Percentiles rank a stretch among this genome's conserved stretches.
Evolutionary conservation across 352 stramenopile species (phyloP).

Genomic region (Phytophthora cajani): DNA sequence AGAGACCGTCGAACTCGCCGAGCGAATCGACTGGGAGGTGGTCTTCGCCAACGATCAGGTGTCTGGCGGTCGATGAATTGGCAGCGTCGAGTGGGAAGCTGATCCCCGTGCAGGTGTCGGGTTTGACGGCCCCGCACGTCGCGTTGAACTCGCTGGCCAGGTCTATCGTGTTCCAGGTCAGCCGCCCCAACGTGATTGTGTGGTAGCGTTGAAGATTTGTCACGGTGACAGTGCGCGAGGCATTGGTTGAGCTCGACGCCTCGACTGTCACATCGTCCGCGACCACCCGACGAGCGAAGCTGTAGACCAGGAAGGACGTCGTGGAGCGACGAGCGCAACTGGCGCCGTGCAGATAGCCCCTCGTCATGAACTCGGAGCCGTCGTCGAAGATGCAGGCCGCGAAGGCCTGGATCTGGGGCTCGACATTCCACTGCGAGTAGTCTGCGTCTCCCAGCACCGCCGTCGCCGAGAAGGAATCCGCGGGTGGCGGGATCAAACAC

Average conservation of each 20-base stretch:
- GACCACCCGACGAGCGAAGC: slow-evolving; percentile 47
- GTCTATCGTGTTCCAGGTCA: slow-evolving; percentile 48
- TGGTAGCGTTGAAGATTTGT: slow-evolving; percentile 51
- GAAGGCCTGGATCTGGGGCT: slow-evolving; percentile 50
- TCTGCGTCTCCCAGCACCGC: slow-evolving; percentile 17
- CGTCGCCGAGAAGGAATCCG: slow-evolving; percentile 15
- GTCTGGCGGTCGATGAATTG: slow-evolving; percentile 8
- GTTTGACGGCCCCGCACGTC: slow-evolving; percentile 18
- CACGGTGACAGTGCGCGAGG: slow-evolving; percentile 29
- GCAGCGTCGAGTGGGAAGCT: slow-evolving; percentile 37
- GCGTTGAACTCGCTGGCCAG: slow-evolving; percentile 52
- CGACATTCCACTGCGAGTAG: slow-evolving; percentile 32
- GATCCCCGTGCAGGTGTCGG: slow-evolving; percentile 42
- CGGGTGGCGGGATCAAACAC: slow-evolving; percentile 41
- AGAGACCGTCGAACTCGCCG: slow-evolving; percentile 43
- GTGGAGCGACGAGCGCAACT: slow-evolving; percentile 34
- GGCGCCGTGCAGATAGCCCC: slow-evolving; percentile 34
- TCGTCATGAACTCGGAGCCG: slow-evolving; percentile 39
- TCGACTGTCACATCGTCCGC: slow-evolving; percentile 41
- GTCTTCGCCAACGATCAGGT: slow-evolving; percentile 49
- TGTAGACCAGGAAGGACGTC: slow-evolving; percentile 57
- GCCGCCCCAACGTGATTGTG: slow-evolving; percentile 50
- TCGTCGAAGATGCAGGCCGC: slow-evolving; percentile 39
- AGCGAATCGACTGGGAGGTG: slow-evolving; percentile 43
- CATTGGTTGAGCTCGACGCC: slow-evolving; percentile 16